Percentiles rank a stretch among this genome's conserved stretches.
Evolutionary conservation across 768 basidiomycete genomes (phyloP).

Genomic region (Fistulinella prunicolor): DNA sequence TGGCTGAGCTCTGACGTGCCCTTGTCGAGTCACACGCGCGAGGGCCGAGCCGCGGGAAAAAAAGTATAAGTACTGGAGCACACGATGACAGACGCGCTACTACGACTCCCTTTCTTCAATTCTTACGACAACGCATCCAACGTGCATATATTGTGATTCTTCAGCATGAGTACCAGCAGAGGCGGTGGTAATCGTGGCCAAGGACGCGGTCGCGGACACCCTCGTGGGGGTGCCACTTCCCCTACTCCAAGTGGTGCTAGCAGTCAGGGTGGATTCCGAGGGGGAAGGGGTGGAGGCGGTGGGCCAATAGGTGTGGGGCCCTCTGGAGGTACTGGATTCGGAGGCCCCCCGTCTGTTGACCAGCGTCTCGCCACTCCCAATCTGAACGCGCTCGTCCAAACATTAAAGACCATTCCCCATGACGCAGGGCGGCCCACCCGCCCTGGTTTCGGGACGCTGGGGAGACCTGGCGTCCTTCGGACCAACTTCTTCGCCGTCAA

Average conservation of each 20-base stretch:
- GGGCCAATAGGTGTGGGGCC: constrained; percentile 27
- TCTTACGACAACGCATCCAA: neutral
- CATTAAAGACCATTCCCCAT: constrained; percentile 29
- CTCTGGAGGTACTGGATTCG: constrained; percentile 30
- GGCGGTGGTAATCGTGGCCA: constrained; percentile 14
- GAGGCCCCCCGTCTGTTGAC: constrained; percentile 32
- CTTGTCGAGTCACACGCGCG: too few species aligned
- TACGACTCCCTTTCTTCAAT: neutral
- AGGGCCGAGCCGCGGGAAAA: too few species aligned
- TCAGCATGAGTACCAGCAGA: constrained; percentile 17
- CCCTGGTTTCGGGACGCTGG: constrained; percentile 44
- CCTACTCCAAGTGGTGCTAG: constrained; percentile 3
- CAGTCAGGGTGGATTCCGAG: constrained; percentile 11
- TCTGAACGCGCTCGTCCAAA: constrained; percentile 28
- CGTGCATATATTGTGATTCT: neutral
- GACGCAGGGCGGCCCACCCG: constrained; percentile 41
- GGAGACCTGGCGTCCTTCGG: constrained; percentile 40
- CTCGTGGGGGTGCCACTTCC: constrained; percentile 1
- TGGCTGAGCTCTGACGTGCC: neutral
- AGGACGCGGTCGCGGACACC: constrained; percentile 16
- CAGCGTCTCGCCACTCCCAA: constrained; percentile 29
- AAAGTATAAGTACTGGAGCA: constrained; percentile 6
- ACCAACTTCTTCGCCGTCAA: constrained; percentile 50
- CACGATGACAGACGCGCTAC: neutral
- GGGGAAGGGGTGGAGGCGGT: constrained; percentile 24